phyloP scores from a whole-genome alignment of 2,329 filamentous ascomycete species.

The Simplicillium sp. region DNA sequence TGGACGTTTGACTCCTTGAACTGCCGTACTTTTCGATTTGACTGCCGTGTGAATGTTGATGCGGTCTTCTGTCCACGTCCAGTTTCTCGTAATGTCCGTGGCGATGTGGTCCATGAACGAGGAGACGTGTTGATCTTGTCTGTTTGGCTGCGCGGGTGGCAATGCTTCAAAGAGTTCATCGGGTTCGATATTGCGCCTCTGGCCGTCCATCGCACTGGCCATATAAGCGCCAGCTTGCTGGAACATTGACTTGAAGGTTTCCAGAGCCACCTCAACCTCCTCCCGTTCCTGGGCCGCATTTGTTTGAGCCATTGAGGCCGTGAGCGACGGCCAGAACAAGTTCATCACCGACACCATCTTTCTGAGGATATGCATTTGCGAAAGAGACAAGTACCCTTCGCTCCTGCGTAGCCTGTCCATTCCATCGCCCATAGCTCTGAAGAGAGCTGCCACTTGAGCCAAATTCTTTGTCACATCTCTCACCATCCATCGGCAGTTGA shows the following conservation, averaged over 20 bases:
- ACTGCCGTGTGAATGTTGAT: constrained; percentile 29
- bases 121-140: not conserved
- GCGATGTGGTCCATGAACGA: not conserved
- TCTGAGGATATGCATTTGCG: constrained; percentile 17
- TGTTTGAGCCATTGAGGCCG: no score
- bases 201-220: not conserved
- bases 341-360: constrained; percentile 19
- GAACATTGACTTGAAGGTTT: not conserved
- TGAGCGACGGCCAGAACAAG: constrained; percentile 19
- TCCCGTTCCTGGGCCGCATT: no score
- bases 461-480: not conserved
- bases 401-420: constrained; percentile 4
- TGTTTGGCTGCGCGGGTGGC: not conserved
- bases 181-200: no score
- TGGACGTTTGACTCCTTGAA: constrained; percentile 21
- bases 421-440: constrained; percentile 14
- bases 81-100: constrained; percentile 20
- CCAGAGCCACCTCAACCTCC: not conserved
- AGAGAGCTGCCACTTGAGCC: not conserved
- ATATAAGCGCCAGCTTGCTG: not conserved
- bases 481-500: constrained; percentile 8
- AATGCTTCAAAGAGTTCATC: no score
- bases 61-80: constrained; percentile 22
- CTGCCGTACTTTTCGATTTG: constrained; percentile 16
- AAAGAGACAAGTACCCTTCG: constrained; percentile 10